Conservation (phyloP, 768 basidiomycete species). For the Cantharellus anzutake region DNA sequence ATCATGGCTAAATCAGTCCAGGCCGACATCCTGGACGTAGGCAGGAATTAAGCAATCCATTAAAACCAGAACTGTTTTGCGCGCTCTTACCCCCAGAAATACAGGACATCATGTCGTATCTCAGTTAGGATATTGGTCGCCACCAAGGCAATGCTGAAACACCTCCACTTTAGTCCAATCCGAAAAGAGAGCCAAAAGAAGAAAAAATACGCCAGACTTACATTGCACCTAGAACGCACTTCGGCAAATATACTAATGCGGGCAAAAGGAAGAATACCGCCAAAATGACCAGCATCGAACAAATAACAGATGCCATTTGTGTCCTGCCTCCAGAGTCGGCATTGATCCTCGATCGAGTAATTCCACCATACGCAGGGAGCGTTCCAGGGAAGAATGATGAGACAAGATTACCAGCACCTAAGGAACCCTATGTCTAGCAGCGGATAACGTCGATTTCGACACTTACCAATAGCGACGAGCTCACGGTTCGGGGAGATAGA, state of each 20-base stretch:
- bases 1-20: constrained; percentile 82
- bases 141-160: constrained; percentile 55
- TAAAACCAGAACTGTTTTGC: not conserved
- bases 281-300: constrained; percentile 52
- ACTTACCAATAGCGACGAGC: constrained; percentile 61
- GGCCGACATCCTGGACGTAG: constrained; percentile 49
- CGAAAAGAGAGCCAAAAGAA: constrained; percentile 7
- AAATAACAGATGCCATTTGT: constrained; percentile 74
- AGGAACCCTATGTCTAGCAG: not conserved
- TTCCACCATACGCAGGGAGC: constrained; percentile 81
- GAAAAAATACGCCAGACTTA: constrained; percentile 20
- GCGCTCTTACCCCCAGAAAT: constrained; percentile 53
- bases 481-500: constrained; percentile 88
- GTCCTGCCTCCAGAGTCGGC: constrained; percentile 76
- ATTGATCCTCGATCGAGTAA: constrained; percentile 81
- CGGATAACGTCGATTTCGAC: not conserved
- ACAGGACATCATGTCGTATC: constrained; percentile 70
- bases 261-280: constrained; percentile 84
- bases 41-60: not conserved
- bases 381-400: constrained; percentile 75
- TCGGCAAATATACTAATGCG: constrained; percentile 70
- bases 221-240: constrained; percentile 79
- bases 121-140: constrained; percentile 72
- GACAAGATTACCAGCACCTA: constrained; percentile 54
- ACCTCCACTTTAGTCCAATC: not conserved